Conservation (phyloP, 331 rosid species). For the Telfairia occidentalis region DNA sequence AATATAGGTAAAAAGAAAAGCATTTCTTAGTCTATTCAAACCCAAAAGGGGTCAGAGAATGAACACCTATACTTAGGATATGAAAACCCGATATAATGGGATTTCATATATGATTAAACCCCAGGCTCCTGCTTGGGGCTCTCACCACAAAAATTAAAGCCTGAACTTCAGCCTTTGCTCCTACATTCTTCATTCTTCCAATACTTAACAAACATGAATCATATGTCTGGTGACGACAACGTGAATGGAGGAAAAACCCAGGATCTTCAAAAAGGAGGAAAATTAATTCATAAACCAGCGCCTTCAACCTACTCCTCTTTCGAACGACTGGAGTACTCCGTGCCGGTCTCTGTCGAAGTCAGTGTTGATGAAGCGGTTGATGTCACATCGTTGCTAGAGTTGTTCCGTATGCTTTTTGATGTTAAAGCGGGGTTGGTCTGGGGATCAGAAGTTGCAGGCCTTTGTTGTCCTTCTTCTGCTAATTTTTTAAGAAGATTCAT, state of each 20-base stretch:
- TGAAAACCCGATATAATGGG: slow-evolving; percentile 26
- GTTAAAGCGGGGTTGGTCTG: slow-evolving; percentile 28
- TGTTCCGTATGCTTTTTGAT: slow-evolving; percentile 26
- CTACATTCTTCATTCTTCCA: slow-evolving; percentile 13
- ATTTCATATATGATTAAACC: slow-evolving; percentile 23
- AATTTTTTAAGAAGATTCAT: slow-evolving; percentile 61
- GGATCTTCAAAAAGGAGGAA: slow-evolving; percentile 25
- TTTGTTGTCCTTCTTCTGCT: slow-evolving; percentile 65
- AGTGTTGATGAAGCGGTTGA: slow-evolving; percentile 57
- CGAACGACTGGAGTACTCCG: slow-evolving; percentile 25
- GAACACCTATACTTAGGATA: slow-evolving; percentile 5
- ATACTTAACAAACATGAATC: slow-evolving; percentile 17
- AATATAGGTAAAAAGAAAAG: not conserved
- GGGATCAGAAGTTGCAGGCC: slow-evolving; percentile 35
- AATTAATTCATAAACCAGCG: not conserved
- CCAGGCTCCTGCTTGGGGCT: slow-evolving; percentile 35
- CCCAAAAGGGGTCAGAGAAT: slow-evolving; percentile 5
- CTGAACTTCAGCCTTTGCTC: slow-evolving; percentile 31
- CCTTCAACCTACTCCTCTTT: slow-evolving; percentile 40
- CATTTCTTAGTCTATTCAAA: slow-evolving; percentile 8
- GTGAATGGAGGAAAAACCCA: slow-evolving; percentile 16
- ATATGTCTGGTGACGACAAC: slow-evolving; percentile 3
- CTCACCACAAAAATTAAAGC: slow-evolving; percentile 56
- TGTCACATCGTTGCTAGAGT: slow-evolving; percentile 24
- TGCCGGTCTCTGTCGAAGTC: slow-evolving; percentile 33